A percentile compares a stretch with the other conserved stretches of the same genome.
Evolutionary conservation across 345 rosid genomes (phyloP).

Genomic region (Murraya koenigii): DNA sequence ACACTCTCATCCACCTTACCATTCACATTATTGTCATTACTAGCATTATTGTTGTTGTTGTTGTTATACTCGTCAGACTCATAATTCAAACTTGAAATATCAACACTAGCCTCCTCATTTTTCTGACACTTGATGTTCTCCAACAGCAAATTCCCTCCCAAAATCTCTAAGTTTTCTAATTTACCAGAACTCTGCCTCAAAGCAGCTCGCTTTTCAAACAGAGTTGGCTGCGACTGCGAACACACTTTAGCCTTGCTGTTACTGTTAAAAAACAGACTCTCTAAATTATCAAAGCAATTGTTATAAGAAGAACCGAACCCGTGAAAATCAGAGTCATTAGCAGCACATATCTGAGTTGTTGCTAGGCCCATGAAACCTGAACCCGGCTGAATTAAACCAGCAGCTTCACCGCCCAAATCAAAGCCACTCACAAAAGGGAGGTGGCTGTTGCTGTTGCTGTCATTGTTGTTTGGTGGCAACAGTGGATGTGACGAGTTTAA

Average conservation of each 20-base stretch:
- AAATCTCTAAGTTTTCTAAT: slow-evolving; percentile 54
- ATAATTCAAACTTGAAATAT: slow-evolving; percentile 67
- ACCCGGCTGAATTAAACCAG: slow-evolving; percentile 39
- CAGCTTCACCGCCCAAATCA: slow-evolving; percentile 56
- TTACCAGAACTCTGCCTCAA: slow-evolving; percentile 48
- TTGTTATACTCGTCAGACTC: slow-evolving; percentile 63
- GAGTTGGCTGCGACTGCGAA: slow-evolving; percentile 40
- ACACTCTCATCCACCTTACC: slow-evolving; percentile 42
- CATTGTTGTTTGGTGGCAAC: slow-evolving; percentile 12
- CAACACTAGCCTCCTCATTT: slow-evolving; percentile 50
- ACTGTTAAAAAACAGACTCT: slow-evolving; percentile 30
- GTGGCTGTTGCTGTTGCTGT: not conserved
- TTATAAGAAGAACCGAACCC: slow-evolving; percentile 27
- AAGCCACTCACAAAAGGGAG: slow-evolving; percentile 60
- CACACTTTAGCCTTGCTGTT: slow-evolving; percentile 3
- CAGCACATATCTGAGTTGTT: slow-evolving; percentile 35
- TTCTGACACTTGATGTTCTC: slow-evolving; percentile 39
- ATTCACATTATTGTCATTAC: slow-evolving; percentile 24
- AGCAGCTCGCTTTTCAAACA: slow-evolving; percentile 83
- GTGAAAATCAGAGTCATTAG: slow-evolving; percentile 51
- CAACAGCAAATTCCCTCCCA: slow-evolving; percentile 17
- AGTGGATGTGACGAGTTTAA: slow-evolving; percentile 49
- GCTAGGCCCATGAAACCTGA: slow-evolving; percentile 45
- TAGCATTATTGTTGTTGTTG: not conserved
- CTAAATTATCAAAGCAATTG: slow-evolving; percentile 49